Conservation (phyloP, 228 moss, liverwort and hornwort genomes). For the Sphagnum magellanicum region DNA sequence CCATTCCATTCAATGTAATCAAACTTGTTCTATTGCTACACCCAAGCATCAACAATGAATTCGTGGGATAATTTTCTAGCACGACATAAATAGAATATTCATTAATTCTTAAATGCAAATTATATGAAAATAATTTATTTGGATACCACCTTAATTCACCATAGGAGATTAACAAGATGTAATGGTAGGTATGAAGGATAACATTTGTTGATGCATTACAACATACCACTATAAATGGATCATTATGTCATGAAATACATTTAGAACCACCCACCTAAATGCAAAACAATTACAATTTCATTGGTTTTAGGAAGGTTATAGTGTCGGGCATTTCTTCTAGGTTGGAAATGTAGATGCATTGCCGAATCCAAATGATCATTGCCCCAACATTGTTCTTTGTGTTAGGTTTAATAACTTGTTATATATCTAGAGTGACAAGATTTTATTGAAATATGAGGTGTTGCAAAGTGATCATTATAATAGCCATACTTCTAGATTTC, state of each 20-base stretch:
- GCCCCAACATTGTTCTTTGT: too few relatives aligned
- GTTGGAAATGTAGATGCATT: neutral
- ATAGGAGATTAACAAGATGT: too few relatives aligned
- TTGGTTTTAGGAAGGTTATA: slow-evolving; percentile 1
- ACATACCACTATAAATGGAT: neutral
- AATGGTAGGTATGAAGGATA: too few relatives aligned
- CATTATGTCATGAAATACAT: neutral
- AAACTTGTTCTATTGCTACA: too few relatives aligned
- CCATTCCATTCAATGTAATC: too few relatives aligned
- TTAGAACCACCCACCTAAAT: neutral
- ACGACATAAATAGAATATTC: neutral
- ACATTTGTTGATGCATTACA: too few relatives aligned
- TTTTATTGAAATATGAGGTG: neutral
- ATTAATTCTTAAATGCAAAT: neutral
- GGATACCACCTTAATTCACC: too few relatives aligned
- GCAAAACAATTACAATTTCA: neutral
- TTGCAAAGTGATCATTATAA: neutral
- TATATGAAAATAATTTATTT: too few relatives aligned
- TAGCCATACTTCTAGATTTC: neutral
- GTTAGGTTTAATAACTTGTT: too few relatives aligned
- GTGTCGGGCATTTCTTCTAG: neutral
- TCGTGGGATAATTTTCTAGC: too few relatives aligned
- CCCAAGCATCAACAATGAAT: too few relatives aligned
- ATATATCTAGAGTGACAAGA: neutral
- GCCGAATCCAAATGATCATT: neutral